Conservation (phyloP, 2,329 filamentous ascomycete species). For the Fusarium torulosum region DNA sequence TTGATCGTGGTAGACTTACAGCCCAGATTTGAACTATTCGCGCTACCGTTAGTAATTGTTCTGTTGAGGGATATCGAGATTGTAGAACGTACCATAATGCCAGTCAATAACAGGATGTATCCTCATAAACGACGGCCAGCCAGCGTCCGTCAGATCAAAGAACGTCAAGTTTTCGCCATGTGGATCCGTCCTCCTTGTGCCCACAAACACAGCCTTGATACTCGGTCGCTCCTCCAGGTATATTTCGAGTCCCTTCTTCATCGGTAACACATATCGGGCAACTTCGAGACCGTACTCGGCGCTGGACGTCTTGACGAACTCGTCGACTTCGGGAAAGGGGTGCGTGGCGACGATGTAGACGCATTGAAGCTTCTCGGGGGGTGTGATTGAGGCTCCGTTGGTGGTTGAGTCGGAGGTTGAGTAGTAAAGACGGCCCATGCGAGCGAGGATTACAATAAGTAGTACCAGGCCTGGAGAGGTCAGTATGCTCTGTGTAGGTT, state of each 20-base stretch:
- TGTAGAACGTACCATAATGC: constrained; percentile 68
- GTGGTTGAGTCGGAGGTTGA: constrained; percentile 43
- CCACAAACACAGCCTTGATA: constrained; percentile 70
- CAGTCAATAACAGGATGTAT: constrained; percentile 97
- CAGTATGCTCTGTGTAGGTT: neutral
- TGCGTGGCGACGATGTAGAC: constrained; percentile 90
- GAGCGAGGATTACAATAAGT: constrained; percentile 84
- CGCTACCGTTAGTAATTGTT: constrained; percentile 3
- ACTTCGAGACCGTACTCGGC: constrained; percentile 80
- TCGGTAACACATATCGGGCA: constrained; percentile 79
- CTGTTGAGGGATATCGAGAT: neutral
- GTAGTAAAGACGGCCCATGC: constrained; percentile 58
- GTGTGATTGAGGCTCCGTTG: constrained; percentile 35
- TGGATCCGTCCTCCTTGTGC: constrained; percentile 90
- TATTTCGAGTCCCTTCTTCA: constrained; percentile 82
- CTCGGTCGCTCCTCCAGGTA: constrained; percentile 76
- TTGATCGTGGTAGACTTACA: constrained; percentile 64
- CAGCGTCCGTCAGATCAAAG: constrained; percentile 89
- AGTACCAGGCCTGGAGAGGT: constrained; percentile 75
- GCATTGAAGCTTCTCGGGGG: constrained; percentile 72
- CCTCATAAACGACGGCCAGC: constrained; percentile 93
- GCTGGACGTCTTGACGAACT: constrained; percentile 79
- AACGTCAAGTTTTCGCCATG: constrained; percentile 82
- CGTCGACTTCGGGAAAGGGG: constrained; percentile 87
- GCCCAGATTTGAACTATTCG: constrained; percentile 83